Evolutionary conservation across 2,329 filamentous ascomycete species (phyloP).

Genomic region (Bipolaris sorokiniana): DNA sequence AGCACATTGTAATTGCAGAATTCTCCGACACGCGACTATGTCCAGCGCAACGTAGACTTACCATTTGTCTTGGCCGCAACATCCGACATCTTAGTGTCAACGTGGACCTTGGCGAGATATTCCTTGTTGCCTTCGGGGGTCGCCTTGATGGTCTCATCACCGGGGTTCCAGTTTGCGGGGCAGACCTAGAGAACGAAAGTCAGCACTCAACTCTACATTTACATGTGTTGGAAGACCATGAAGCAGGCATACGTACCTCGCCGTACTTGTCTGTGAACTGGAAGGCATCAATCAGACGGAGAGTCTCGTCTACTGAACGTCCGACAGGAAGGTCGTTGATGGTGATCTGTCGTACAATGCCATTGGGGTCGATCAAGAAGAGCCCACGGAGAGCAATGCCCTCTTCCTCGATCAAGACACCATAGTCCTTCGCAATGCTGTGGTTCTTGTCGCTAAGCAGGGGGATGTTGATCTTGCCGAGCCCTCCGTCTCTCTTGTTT

Average conservation of each 20-base stretch:
- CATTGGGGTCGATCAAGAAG: slow-evolving; percentile 71
- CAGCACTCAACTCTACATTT: slow-evolving; percentile 3
- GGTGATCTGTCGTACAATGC: slow-evolving; percentile 65
- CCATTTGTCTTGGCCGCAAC: slow-evolving; percentile 38
- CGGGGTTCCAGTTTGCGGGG: slow-evolving; percentile 53
- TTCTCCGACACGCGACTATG: background rate
- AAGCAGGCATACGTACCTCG: slow-evolving; percentile 32
- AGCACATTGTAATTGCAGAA: slow-evolving; percentile 1
- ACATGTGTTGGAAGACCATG: background rate
- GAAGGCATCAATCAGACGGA: slow-evolving; percentile 62
- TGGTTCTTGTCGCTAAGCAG: slow-evolving; percentile 68
- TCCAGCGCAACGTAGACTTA: slow-evolving; percentile 6
- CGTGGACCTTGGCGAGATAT: slow-evolving; percentile 45
- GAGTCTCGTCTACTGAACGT: slow-evolving; percentile 67
- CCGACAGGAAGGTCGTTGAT: slow-evolving; percentile 71
- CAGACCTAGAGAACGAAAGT: slow-evolving; percentile 36
- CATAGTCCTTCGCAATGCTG: slow-evolving; percentile 65
- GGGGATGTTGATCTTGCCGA: slow-evolving; percentile 66
- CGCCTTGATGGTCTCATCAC: slow-evolving; percentile 50
- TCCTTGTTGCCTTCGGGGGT: slow-evolving; percentile 50
- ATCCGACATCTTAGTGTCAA: slow-evolving; percentile 45
- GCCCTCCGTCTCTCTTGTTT: slow-evolving; percentile 65
- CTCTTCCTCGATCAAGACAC: slow-evolving; percentile 68
- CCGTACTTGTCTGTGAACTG: slow-evolving; percentile 54
- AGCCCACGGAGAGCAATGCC: slow-evolving; percentile 68